Evolutionary conservation across 495 filamentous ascomycete species (phyloP).

Genomic region (Cercophora newfieldiana): DNA sequence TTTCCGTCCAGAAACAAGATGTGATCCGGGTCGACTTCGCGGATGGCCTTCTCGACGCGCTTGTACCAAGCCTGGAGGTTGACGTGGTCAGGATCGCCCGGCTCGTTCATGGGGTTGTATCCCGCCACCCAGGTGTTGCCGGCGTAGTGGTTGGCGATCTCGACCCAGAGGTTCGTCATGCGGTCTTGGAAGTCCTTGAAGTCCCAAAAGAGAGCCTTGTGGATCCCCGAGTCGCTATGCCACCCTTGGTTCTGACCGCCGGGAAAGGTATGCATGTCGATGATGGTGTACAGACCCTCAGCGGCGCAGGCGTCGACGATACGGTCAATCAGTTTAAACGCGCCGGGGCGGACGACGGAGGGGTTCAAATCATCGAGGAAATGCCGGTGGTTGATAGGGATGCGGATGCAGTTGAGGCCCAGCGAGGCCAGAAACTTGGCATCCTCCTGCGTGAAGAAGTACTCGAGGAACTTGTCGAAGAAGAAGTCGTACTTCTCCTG

Average conservation of each 20-base stretch:
- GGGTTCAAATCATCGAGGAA: constrained; percentile 67
- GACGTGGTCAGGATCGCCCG: constrained; percentile 57
- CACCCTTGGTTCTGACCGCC: constrained; percentile 67
- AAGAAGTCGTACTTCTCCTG: constrained; percentile 48
- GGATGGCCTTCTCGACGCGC: constrained; percentile 59
- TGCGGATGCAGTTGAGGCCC: constrained; percentile 62
- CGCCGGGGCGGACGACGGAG: constrained; percentile 54
- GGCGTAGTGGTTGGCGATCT: constrained; percentile 58
- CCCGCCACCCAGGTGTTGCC: constrained; percentile 56
- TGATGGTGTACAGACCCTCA: constrained; percentile 59
- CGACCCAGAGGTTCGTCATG: constrained; percentile 59
- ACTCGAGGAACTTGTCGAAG: constrained; percentile 56
- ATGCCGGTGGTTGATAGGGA: constrained; percentile 67
- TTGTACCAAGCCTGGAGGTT: constrained; percentile 58
- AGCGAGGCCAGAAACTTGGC: constrained; percentile 60
- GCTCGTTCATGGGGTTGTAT: constrained; percentile 69
- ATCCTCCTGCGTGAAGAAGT: constrained; percentile 64
- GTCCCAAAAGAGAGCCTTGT: constrained; percentile 63
- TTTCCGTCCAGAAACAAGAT: constrained; percentile 68
- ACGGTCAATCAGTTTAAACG: constrained; percentile 61
- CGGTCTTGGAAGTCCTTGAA: constrained; percentile 63
- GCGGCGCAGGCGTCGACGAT: constrained; percentile 59
- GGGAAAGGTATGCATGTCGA: constrained; percentile 64
- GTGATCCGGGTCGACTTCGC: constrained; percentile 59
- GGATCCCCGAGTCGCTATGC: constrained; percentile 59